phyloP scores from a whole-genome alignment of 1,284 basidiomycete genomes.

The Puccinia brachypodii region DNA sequence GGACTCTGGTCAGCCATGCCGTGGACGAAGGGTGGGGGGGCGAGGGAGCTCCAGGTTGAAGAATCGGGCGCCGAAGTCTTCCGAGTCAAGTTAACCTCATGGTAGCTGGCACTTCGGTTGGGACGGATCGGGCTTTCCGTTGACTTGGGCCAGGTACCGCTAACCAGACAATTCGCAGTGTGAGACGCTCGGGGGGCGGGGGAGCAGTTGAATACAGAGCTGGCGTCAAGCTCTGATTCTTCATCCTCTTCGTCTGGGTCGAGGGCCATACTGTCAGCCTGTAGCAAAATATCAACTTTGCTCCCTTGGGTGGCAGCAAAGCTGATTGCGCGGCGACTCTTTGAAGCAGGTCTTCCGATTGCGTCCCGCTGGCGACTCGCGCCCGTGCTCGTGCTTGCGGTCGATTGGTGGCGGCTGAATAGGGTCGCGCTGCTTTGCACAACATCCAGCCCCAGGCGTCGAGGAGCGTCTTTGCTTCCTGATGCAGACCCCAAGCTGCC shows the following conservation, averaged over 20 bases:
- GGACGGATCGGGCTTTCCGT: neutral
- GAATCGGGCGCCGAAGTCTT: neutral
- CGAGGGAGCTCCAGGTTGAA: conserved; percentile 11
- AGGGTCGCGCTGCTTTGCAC: conserved; percentile 43
- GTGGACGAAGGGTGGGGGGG: neutral
- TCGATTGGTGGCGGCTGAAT: conserved; percentile 33
- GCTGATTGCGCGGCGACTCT: conserved; percentile 37
- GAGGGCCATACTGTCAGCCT: neutral
- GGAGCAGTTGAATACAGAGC: conserved; percentile 34
- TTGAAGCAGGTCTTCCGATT: conserved; percentile 35
- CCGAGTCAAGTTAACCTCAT: neutral
- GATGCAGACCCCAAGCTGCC: conserved; percentile 34
- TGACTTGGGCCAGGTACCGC: conserved; percentile 41
- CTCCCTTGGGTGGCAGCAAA: conserved; percentile 16
- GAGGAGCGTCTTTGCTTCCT: neutral
- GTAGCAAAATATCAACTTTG: neutral
- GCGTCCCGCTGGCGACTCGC: conserved; percentile 28
- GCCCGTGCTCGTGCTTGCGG: neutral
- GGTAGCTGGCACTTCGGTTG: neutral
- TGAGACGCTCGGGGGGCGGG: conserved; percentile 22
- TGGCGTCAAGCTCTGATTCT: conserved; percentile 36
- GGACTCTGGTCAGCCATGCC: conserved; percentile 2
- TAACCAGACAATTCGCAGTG: neutral
- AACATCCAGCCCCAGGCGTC: conserved; percentile 15
- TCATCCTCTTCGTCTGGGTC: conserved; percentile 41